Evolutionary conservation across 2,329 filamentous ascomycete genomes (phyloP).

Genomic region (Botryotinia calthae): DNA sequence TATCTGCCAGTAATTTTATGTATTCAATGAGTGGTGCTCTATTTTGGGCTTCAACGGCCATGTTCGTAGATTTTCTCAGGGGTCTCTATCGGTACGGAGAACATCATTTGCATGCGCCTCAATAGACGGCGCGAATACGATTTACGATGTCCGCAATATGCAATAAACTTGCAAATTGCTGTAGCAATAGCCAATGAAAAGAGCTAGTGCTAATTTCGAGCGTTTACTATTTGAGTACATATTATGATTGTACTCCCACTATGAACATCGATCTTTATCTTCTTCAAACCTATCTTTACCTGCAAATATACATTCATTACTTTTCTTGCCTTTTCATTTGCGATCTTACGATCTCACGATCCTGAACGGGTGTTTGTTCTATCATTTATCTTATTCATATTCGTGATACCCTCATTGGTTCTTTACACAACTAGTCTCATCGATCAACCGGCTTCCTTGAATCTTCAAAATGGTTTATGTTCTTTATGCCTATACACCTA

Average conservation of each 20-base stretch:
- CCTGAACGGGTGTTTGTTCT: background rate
- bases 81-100: background rate
- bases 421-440: background rate
- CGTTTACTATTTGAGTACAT: background rate
- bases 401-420: background rate
- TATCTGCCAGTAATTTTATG: background rate
- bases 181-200: background rate
- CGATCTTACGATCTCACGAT: background rate
- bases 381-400: background rate
- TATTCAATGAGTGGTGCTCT: background rate
- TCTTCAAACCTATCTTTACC: background rate
- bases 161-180: background rate
- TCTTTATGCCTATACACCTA: background rate
- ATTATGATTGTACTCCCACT: background rate
- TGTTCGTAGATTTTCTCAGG: background rate
- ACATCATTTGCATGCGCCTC: background rate
- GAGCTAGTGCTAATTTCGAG: background rate
- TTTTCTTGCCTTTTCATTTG: background rate
- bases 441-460: background rate
- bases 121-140: background rate
- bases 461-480: background rate
- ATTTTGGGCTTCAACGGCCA: background rate
- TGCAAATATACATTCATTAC: background rate
- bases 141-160: background rate
- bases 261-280: background rate